Base-by-base conservation (phyloP, 371 early-diverging fungal genomes). In the Dichotomocladium elegans region DNA sequence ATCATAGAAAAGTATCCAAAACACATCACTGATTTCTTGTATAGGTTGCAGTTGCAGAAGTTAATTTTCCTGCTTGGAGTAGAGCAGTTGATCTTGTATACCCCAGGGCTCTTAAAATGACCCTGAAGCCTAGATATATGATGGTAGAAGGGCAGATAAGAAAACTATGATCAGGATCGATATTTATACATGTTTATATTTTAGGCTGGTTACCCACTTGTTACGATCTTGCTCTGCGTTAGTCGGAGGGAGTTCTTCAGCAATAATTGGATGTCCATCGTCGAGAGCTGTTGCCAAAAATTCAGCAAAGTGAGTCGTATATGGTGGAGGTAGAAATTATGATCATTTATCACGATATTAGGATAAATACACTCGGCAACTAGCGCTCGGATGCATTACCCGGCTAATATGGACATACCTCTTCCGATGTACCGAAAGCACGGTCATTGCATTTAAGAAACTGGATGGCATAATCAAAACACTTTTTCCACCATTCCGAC, bases 401-500 rank as follows among this genome's bases (percentile, higher is more conserved):
- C 87, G 95, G 7, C 69, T 96, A 31, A 60, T 91, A 19, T 98
- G 99, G 99, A 92, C 93, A 2, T 95, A 94, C 56, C 64, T 97
- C 11, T 94, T 90, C 65, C 86, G 96, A 41, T 93, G 89, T 57
- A 77, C 80, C 4, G 95, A 93, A 49, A 70, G 88, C 28, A 77
- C 80, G 5, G 60, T 74, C 10, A 71, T 63, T 8, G 72, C 83
- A 0, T 74, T 79, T 27, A 84, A 85, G 51, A 70, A 79, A 30
- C 62, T 91, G 14, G 91, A 90, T 49, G 58, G 57, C 2, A 70
- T 92, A 30, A 72, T 88, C 37, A 83, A 83, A 51, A 83, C 79
- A 1, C 64, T 92, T 45, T 89, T 90, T 41, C 85, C 89, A 0
- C 74, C 83, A 1, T 76, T 77, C 35, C 76, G 91, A 24, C 77